Percentiles rank a stretch among this genome's conserved stretches.
phyloP scores from a whole-genome alignment of 768 basidiomycete species.

The Cubamyces sp. region DNA sequence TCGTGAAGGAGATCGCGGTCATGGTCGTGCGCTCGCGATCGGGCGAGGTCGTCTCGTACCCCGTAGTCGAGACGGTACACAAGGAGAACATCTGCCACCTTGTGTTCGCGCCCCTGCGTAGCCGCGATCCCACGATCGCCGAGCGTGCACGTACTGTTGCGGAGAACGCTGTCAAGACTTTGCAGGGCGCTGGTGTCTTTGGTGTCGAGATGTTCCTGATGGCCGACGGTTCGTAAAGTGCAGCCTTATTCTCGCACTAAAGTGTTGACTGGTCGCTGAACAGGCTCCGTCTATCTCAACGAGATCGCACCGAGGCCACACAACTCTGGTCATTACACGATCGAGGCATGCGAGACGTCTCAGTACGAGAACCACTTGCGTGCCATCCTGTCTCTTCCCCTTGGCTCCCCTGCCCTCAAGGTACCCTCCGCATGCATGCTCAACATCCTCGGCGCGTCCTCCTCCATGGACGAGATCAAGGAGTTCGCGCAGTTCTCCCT shows the following conservation, averaged over 20 bases:
- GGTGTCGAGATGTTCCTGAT: conserved; percentile 99
- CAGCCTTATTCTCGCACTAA: background rate
- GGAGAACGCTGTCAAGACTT: conserved; percentile 75
- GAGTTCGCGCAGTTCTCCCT: conserved; percentile 63
- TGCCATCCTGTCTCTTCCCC: conserved; percentile 86
- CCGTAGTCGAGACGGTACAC: conserved; percentile 93
- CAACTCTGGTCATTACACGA: conserved; percentile 98
- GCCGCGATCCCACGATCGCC: conserved; percentile 54
- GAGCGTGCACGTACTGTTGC: conserved; percentile 71
- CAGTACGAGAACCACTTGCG: conserved; percentile 98
- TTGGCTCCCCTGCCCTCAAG: conserved; percentile 87
- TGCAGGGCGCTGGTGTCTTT: conserved; percentile 91
- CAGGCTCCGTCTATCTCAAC: conserved; percentile 84
- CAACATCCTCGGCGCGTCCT: conserved; percentile 88
- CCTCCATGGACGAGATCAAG: conserved; percentile 62
- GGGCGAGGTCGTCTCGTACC: conserved; percentile 83
- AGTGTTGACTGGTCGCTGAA: background rate
- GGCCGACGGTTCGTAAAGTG: conserved; percentile 64
- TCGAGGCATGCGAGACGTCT: conserved; percentile 95
- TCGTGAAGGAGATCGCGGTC: conserved; percentile 89
- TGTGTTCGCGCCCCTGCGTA: conserved; percentile 86
- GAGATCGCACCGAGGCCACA: conserved; percentile 98
- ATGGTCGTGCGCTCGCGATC: conserved; percentile 87
- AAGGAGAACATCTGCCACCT: conserved; percentile 93
- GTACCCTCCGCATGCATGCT: conserved; percentile 91